Percentiles rank a stretch among this genome's conserved stretches.
These are phyloP conservation scores for Cnidoscolus chayamansa DNA, from an alignment of 441 rosid genomes.

Conservation along the genomic window DNA sequence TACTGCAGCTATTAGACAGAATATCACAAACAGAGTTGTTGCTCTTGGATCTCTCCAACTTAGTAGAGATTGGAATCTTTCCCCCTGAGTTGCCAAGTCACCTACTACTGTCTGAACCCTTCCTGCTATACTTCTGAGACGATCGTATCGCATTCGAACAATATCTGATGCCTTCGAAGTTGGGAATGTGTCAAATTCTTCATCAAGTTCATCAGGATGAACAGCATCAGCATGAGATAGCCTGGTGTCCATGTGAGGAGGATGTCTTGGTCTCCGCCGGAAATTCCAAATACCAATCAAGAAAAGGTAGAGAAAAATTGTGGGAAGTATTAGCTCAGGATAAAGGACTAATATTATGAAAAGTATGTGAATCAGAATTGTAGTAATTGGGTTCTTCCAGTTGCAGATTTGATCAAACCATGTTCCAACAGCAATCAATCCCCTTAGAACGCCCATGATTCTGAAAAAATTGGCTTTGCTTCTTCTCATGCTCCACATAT, in stretches of 20 bases:
- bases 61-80: conserved; percentile 61
- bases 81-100: conserved; percentile 81
- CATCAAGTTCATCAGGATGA: conserved; percentile 80
- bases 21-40: conserved; percentile 59
- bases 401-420: conserved; percentile 82
- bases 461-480: conserved; percentile 88
- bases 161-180: conserved; percentile 58
- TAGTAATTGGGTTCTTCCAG: conserved; percentile 81
- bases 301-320: conserved; percentile 73
- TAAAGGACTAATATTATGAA: conserved; percentile 65
- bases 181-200: conserved; percentile 83
- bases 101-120: conserved; percentile 76
- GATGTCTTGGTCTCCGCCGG: conserved; percentile 68
- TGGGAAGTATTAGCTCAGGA: conserved; percentile 78
- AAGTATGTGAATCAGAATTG: conserved; percentile 65
- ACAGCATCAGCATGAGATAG: conserved; percentile 73
- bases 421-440: conserved; percentile 58
- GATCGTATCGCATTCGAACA: conserved; percentile 78
- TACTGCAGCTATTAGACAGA: conserved; percentile 65
- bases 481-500: conserved; percentile 95
- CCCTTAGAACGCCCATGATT: conserved; percentile 58
- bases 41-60: conserved; percentile 95
- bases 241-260: conserved; percentile 80
- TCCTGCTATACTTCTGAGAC: conserved; percentile 76
- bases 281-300: conserved; percentile 76